Evolutionary conservation across 192 early-diverging fungal genomes (phyloP).

Genomic region (Gamsiella multidivaricata): DNA sequence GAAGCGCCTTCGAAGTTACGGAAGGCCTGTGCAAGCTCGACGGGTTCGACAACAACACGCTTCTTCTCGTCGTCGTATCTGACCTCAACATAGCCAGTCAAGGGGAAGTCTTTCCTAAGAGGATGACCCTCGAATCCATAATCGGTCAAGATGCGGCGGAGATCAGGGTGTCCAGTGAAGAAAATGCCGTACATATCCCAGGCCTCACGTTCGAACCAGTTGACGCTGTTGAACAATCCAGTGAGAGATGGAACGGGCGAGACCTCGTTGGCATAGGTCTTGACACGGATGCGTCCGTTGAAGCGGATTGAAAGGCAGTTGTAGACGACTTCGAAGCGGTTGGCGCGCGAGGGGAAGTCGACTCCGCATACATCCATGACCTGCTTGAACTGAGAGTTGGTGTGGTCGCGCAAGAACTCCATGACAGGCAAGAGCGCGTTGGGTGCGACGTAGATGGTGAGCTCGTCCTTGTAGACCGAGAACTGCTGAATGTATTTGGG

Average conservation of each 20-base stretch:
- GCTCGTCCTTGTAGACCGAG: slow-evolving; percentile 97
- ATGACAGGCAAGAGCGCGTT: slow-evolving; percentile 79
- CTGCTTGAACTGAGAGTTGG: slow-evolving; percentile 92
- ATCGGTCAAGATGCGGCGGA: slow-evolving; percentile 96
- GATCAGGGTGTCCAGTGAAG: slow-evolving; percentile 95
- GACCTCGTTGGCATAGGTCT: slow-evolving; percentile 95
- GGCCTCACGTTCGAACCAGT: slow-evolving; percentile 98
- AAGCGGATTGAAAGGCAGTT: slow-evolving; percentile 86
- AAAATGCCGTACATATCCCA: slow-evolving; percentile 99
- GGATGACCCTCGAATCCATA: slow-evolving; percentile 98
- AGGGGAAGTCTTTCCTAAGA: slow-evolving; percentile 97
- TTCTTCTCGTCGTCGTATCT: slow-evolving; percentile 99
- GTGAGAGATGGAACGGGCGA: slow-evolving; percentile 91
- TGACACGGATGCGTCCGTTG: slow-evolving; percentile 96
- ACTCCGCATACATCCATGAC: slow-evolving; percentile 89
- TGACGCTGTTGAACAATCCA: slow-evolving; percentile 83
- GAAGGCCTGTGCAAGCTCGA: slow-evolving; percentile 96
- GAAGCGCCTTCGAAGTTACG: slow-evolving; percentile 93
- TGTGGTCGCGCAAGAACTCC: slow-evolving; percentile 94
- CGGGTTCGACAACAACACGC: slow-evolving; percentile 94
- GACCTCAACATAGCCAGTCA: slow-evolving; percentile 99
- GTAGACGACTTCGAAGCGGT: slow-evolving; percentile 98
- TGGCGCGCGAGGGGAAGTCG: slow-evolving; percentile 90
- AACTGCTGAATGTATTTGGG: slow-evolving; percentile 98
- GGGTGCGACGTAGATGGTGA: slow-evolving; percentile 94